These are phyloP conservation scores for Malassezia brasiliensis DNA, from an alignment of 1,284 basidiomycete species.

Conservation along the genomic window DNA sequence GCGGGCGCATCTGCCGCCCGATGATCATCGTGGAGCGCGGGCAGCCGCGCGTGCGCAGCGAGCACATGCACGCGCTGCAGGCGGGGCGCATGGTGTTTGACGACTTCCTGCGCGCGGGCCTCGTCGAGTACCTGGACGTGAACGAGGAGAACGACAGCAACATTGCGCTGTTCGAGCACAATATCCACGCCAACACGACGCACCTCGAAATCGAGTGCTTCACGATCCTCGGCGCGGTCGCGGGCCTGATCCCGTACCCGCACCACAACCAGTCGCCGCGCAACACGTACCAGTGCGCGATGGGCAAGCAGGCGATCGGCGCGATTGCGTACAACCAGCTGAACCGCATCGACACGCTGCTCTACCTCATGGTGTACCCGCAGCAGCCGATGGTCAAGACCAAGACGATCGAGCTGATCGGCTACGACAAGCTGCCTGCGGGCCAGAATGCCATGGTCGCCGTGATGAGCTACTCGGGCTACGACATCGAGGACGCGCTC, in stretches of 20 bases:
- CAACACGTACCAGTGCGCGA: constrained; percentile 96
- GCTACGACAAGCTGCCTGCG: constrained; percentile 91
- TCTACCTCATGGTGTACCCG: constrained; percentile 97
- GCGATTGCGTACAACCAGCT: constrained; percentile 97
- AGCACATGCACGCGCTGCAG: constrained; percentile 75
- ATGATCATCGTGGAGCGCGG: constrained; percentile 92
- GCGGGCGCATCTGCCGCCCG: constrained; percentile 93
- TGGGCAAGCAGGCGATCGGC: constrained; percentile 99
- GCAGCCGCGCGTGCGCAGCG: constrained; percentile 64
- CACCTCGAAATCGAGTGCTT: constrained; percentile 99
- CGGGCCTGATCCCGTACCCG: constrained; percentile 95
- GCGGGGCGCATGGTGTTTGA: constrained; percentile 73
- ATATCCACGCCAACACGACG: constrained; percentile 66
- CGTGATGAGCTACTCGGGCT: constrained; percentile 98
- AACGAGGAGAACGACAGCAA: constrained; percentile 99
- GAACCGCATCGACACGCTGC: constrained; percentile 93
- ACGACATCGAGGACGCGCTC: constrained; percentile 98
- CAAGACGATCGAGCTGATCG: constrained; percentile 76
- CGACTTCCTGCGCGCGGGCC: constrained; percentile 82
- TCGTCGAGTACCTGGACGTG: constrained; percentile 98
- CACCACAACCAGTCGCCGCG: constrained; percentile 99
- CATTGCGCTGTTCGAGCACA: constrained; percentile 86
- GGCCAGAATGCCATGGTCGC: constrained; percentile 98
- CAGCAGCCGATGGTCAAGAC: constrained; percentile 99
- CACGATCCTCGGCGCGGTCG: constrained; percentile 91